phyloP scores from a whole-genome alignment of 768 basidiomycete genomes.

The Pleurotus platypus region DNA sequence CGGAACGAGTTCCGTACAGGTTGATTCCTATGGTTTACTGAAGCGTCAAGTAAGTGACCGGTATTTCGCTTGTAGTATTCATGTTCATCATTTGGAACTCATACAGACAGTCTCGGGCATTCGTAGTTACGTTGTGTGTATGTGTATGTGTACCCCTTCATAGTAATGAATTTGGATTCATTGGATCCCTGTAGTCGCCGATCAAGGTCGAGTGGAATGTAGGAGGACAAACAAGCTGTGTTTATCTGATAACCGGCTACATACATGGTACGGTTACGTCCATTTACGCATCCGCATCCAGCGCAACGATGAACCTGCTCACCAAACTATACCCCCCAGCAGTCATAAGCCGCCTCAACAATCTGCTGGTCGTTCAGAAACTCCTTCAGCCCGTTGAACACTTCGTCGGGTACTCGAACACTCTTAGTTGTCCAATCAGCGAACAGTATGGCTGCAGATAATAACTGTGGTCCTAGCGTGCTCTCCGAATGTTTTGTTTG shows the following conservation, averaged over 20 bases:
- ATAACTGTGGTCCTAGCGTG: conserved; percentile 18
- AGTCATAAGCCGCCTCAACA: conserved; percentile 23
- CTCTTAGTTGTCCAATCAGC: conserved; percentile 24
- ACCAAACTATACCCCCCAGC: conserved; percentile 27
- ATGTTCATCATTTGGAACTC: no score
- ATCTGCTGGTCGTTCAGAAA: conserved; percentile 22
- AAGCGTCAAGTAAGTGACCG: neutral
- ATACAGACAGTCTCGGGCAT: no score
- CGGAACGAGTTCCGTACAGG: conserved; percentile 39
- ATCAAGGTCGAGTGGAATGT: no score
- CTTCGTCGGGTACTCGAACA: conserved; percentile 18
- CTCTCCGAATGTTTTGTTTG: conserved; percentile 9
- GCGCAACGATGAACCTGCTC: conserved; percentile 23
- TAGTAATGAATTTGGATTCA: no score
- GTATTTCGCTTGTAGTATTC: no score
- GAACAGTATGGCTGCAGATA: conserved; percentile 23
- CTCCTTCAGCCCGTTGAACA: conserved; percentile 18
- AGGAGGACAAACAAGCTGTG: no score
- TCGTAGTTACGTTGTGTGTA: no score
- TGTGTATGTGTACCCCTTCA: no score
- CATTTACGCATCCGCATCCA: conserved; percentile 25
- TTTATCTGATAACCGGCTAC: no score
- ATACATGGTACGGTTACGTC: conserved; percentile 18
- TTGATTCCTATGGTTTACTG: conserved; percentile 47
- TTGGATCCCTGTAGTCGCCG: no score